Evolutionary conservation across 192 early-diverging fungal species (phyloP), one percentile per base, ranked within the genome.

Genomic region (Mortierella claussenii): DNA sequence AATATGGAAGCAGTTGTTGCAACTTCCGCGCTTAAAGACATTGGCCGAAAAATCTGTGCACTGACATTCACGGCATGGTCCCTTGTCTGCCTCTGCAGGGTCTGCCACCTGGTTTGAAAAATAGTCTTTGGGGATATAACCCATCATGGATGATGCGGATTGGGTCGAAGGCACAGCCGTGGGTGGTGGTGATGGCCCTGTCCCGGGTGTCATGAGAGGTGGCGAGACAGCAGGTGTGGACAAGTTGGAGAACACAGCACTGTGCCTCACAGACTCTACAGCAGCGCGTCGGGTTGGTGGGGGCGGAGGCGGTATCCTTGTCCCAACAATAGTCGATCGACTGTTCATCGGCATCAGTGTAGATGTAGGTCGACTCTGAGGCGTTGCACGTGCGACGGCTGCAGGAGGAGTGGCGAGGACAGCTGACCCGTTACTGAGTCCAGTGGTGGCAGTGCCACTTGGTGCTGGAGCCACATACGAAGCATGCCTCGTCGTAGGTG

Each of bases 1-100:
- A 26, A 81, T 82, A 71, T 96, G 95, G 73, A 88, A 93, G 81
- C 95, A 97, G 64, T 89, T 93, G 70, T 83, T 93, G 79, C 95
- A 97, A 57, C 84, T 86, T 24, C 82, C 88, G 33, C 82, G 80
- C 60, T 89, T 89, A 78, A 95, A 95, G 13, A 89, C 87, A 80
- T 95, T 89, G 24, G 92, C 69, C 40, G 81, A 74, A 81, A 88
- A 93, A 33, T 95, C 92, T 28, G 81, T 71, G 82, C 93, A 95
- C 13, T 86, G 89, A 61, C 95, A 95, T 13, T 82, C 81, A 30
- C 78, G 65, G 55, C 87, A 90, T n/a, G 80, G 60, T 5, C 68
- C 78, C 49, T 65, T 80, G 7, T 78, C 56, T 2, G 55, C 28
- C 18, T 55, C 60, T 21, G 65, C 57, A 33, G 55, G 50, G 40